Evolutionary conservation across 2,329 filamentous ascomycete species (phyloP).

Genomic region (Colletotrichum godetiae): DNA sequence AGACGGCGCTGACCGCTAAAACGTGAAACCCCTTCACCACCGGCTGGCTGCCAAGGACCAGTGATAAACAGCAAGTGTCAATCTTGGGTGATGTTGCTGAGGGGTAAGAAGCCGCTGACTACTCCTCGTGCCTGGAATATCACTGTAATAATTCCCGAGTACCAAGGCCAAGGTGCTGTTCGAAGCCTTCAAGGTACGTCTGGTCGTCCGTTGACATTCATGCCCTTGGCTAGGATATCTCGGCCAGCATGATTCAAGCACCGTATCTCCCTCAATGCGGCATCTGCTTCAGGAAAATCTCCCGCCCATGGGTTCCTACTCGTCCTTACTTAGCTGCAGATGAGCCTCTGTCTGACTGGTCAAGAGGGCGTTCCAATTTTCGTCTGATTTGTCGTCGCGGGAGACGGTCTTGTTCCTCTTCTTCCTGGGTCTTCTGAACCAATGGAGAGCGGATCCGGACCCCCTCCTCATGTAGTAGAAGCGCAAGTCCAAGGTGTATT

Average conservation of each 20-base stretch:
- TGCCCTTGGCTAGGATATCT: conserved; percentile 20
- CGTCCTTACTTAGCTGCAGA: conserved; percentile 10
- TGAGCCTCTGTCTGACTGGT: conserved; percentile 24
- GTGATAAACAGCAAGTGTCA: conserved; percentile 6
- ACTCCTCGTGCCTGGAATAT: neutral
- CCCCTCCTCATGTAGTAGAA: neutral
- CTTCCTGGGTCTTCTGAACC: conserved; percentile 12
- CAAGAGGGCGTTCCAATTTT: conserved; percentile 13
- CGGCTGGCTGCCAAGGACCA: conserved; percentile 24
- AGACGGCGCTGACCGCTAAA: conserved; percentile 34
- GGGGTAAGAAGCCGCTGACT: conserved; percentile 4
- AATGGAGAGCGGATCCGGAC: conserved; percentile 3
- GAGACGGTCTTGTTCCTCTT: conserved; percentile 14
- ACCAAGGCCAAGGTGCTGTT: neutral
- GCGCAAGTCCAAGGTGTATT: neutral
- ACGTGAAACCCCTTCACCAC: conserved; percentile 34
- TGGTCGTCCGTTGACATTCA: neutral
- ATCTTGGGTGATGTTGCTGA: conserved; percentile 1
- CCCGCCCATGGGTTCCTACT: conserved; percentile 12
- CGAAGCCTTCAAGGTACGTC: neutral
- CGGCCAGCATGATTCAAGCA: conserved; percentile 27
- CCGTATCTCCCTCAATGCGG: conserved; percentile 13
- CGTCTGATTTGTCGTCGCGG: conserved; percentile 33
- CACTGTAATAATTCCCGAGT: neutral
- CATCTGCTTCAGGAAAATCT: conserved; percentile 4